phyloP scores from a whole-genome alignment of 306 rosid species.

The Acacia melanoxylon region DNA sequence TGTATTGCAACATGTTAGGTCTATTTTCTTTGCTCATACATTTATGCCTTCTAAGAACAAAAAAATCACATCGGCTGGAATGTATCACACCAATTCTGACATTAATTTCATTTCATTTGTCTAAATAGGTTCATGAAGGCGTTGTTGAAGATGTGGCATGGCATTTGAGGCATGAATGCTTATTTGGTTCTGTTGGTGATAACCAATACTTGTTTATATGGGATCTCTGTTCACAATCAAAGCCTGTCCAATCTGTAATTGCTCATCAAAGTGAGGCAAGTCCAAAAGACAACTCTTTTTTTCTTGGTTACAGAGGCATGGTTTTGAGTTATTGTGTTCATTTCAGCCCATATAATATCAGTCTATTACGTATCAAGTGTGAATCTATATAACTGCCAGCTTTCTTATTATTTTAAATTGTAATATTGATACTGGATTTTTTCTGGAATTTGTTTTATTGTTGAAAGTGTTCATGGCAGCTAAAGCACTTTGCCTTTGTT shows the following conservation, averaged over 20 bases:
- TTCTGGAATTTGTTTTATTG: neutral
- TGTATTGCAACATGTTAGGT: no score
- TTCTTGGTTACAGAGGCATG: neutral
- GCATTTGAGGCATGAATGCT: constrained; percentile 99
- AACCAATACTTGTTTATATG: no score
- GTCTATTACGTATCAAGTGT: neutral
- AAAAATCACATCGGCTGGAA: neutral
- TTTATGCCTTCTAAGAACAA: neutral
- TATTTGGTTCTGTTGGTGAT: no score
- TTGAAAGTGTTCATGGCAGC: neutral
- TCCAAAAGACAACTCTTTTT: neutral
- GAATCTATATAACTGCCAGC: neutral
- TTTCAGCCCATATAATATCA: neutral
- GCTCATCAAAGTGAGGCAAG: no score
- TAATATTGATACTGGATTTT: neutral
- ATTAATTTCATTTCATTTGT: constrained; percentile 16
- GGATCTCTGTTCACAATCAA: no score
- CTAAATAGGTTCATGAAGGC: constrained; percentile 82
- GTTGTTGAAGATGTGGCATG: constrained; percentile 98
- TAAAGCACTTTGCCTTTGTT: neutral
- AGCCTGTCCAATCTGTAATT: no score
- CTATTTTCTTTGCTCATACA: neutral
- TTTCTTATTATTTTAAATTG: neutral
- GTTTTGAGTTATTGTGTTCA: neutral
- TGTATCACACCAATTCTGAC: neutral